A percentile compares a stretch with the other conserved stretches of the same genome.
These are phyloP conservation scores for Zizania latifolia DNA, from an alignment of 176 grass and related monocot species.

Conservation along the genomic window DNA sequence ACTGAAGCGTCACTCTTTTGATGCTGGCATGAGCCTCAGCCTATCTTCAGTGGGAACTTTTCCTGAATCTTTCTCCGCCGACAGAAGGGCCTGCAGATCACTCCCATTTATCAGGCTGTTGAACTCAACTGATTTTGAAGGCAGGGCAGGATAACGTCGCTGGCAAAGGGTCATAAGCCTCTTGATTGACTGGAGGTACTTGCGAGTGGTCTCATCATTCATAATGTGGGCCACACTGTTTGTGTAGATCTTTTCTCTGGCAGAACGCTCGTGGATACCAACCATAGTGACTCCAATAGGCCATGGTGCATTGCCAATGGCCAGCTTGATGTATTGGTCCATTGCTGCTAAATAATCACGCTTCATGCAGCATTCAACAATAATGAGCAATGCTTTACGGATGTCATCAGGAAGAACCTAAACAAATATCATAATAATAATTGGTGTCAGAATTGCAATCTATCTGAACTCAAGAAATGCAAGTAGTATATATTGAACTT, in stretches of 20 bases:
- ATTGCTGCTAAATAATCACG: slow-evolving; percentile 89
- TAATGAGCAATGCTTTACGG: slow-evolving; percentile 53
- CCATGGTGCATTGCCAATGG: slow-evolving; percentile 90
- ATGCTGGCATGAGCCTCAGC: slow-evolving; percentile 50
- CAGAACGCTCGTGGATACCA: slow-evolving; percentile 87
- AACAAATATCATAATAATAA: slow-evolving; percentile 3
- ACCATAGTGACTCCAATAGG: slow-evolving; percentile 98
- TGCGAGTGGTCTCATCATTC: slow-evolving; percentile 90
- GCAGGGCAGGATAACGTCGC: slow-evolving; percentile 61
- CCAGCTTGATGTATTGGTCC: slow-evolving; percentile 86
- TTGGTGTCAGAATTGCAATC: slow-evolving; percentile 8
- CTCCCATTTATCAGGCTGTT: slow-evolving; percentile 93
- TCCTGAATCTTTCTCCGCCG: slow-evolving; percentile 30
- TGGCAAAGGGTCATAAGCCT: slow-evolving; percentile 87
- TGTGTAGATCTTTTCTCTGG: slow-evolving; percentile 79
- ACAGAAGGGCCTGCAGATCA: slow-evolving; percentile 72
- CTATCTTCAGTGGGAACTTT: slow-evolving; percentile 36
- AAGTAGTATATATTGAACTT: background rate
- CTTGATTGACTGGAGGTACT: slow-evolving; percentile 86
- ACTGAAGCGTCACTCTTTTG: slow-evolving; percentile 40
- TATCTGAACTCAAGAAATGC: background rate
- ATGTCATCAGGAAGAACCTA: slow-evolving; percentile 83
- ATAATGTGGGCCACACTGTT: slow-evolving; percentile 90
- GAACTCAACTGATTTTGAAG: slow-evolving; percentile 90
- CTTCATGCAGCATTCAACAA: slow-evolving; percentile 78